Evolutionary conservation across 2,329 filamentous ascomycete genomes (phyloP), one percentile per base, ranked within the genome.

Genomic region (Ophiostoma montium): DNA sequence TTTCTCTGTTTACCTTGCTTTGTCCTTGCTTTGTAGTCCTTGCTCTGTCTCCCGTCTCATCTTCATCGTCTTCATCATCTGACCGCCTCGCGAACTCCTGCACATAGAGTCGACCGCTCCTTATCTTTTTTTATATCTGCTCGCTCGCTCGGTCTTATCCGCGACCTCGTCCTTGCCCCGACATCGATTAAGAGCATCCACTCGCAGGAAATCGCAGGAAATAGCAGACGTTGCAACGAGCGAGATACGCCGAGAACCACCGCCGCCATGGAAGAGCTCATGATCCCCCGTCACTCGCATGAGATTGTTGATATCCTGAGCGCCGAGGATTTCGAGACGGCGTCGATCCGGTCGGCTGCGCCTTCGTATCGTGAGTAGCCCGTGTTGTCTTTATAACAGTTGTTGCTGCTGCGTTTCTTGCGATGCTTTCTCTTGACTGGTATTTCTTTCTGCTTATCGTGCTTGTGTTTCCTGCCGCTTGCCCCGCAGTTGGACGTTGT

Each of bases 291-390:
- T 13, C 35, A 23, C 19, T 53, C 54, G 4, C 51, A 50, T 45
- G 54, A 56, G 16, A 21, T 52, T 23, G 21, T 53, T 7, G 54
- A 53, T 23, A 36, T 46, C 7, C 55, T 70, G 50, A 63, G 60
- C 55, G 57, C 65, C 6, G 73, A 77, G 52, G 80, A 84, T 60
- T 77, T 81, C 51, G 80, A 84, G 57, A 82, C 80, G 19, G 72
- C 75, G 7, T 84, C 81, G 10, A 74, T 84, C 53, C 76, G 70
- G 56, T 84, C 80, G 16, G 73, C 73, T 8, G 79, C 80, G n/a
- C 80, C 80, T 36, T 84, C 80, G 10, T 84, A 84, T 61, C 68
- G 75, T 79, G 57, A 70, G 74, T 27, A 8, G 23, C 23, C 23
- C 23, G 23, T 27, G 23, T 66, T 27, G 13, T 42, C 5, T 35